These are phyloP conservation scores for Emmonsiellopsis sp. DNA, from an alignment of 2,329 filamentous ascomycete species.

Conservation along the genomic window DNA sequence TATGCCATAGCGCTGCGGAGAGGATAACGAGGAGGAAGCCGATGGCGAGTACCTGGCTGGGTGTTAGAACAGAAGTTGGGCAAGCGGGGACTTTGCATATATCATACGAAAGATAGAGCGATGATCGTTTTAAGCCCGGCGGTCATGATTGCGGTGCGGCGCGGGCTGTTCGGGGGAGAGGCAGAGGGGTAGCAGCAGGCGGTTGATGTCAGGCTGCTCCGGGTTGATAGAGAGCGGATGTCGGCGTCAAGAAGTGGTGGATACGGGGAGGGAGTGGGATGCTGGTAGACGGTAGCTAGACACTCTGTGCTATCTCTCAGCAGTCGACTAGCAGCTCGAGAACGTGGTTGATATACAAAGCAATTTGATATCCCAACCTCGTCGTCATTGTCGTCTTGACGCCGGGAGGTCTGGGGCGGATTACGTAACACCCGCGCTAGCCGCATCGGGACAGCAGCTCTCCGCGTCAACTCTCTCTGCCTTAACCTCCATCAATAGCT, in stretches of 20 bases:
- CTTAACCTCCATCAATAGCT: slow-evolving; percentile 1
- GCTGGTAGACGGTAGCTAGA: not conserved
- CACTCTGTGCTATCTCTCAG: no score
- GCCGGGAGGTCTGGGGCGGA: not conserved
- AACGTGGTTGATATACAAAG: no score
- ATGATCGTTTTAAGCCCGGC: slow-evolving; percentile 99
- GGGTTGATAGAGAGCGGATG: not conserved
- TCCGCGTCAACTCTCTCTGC: slow-evolving; percentile 14
- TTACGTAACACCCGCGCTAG: slow-evolving; percentile 7
- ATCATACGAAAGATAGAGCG: slow-evolving; percentile 81
- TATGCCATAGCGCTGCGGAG: slow-evolving; percentile 87
- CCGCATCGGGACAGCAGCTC: slow-evolving; percentile 12
- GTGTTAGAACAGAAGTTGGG: not conserved
- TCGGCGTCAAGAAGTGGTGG: not conserved
- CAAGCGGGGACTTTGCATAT: not conserved
- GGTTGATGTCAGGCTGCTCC: not conserved
- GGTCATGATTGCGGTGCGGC: slow-evolving; percentile 42
- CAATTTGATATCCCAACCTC: no score
- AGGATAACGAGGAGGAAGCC: slow-evolving; percentile 98
- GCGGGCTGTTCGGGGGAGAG: slow-evolving; percentile 13
- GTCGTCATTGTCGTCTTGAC: no score
- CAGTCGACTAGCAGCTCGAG: no score
- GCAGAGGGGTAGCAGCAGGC: slow-evolving; percentile 5
- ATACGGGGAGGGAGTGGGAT: not conserved
- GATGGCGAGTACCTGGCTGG: slow-evolving; percentile 73